phyloP scores from a whole-genome alignment of 208 protist species.

The Wallacemonas sp. region DNA sequence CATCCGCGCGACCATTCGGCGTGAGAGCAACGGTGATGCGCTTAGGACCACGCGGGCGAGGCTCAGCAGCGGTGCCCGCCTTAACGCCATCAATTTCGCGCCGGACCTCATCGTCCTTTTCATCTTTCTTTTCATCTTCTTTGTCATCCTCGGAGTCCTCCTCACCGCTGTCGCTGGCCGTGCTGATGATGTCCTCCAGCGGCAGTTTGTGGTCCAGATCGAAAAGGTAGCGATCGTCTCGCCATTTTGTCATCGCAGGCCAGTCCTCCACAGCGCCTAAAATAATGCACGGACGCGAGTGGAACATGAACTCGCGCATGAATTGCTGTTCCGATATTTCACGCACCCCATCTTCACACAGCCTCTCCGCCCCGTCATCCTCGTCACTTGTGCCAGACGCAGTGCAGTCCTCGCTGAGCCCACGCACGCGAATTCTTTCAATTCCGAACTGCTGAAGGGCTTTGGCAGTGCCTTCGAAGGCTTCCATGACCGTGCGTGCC shows the following conservation, averaged over 20 bases:
- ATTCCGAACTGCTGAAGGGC: conserved; percentile 70
- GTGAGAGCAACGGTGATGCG: conserved; percentile 88
- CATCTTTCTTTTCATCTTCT: conserved; percentile 13
- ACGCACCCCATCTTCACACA: conserved; percentile 21
- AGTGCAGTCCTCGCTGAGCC: conserved; percentile 48
- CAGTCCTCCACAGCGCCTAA: conserved; percentile 67
- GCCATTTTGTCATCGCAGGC: conserved; percentile 72
- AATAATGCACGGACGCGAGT: conserved; percentile 80
- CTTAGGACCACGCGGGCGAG: conserved; percentile 22
- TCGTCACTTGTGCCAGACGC: neutral
- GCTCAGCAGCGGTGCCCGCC: neutral
- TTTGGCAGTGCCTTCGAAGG: conserved; percentile 60
- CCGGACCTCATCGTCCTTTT: neutral
- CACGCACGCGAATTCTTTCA: conserved; percentile 68
- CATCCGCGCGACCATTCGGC: conserved; percentile 90
- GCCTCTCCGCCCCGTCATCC: conserved; percentile 2
- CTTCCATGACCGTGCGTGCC: conserved; percentile 46
- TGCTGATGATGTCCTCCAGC: conserved; percentile 23
- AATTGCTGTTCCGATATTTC: conserved; percentile 75
- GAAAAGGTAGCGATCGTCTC: conserved; percentile 76
- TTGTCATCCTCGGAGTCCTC: conserved; percentile 18
- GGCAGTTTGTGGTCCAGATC: conserved; percentile 64
- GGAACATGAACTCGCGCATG: conserved; percentile 85
- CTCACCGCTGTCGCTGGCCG: conserved; percentile 24
- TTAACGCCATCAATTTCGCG: neutral